Base-by-base conservation (phyloP, 768 basidiomycete genomes). In the Terana coerulea region DNA sequence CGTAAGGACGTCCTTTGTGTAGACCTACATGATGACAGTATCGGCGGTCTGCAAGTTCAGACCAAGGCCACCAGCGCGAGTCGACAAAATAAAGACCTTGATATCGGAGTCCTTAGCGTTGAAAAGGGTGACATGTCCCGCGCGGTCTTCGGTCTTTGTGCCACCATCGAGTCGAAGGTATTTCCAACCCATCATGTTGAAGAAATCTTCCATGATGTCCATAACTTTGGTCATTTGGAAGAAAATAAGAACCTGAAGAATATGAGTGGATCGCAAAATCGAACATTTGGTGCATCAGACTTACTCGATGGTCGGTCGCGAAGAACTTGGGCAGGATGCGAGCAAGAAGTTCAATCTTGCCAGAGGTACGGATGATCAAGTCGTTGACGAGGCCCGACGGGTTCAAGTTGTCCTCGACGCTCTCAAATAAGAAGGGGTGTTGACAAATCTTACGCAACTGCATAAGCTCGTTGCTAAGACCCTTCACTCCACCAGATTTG, bases 151-250 rank as follows among this genome's bases (percentile, higher is more conserved):
- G 4, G 94, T 93, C 71, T 95, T 95, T 19, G 94, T 98, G 11
- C 90, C 86, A 75, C 94, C 94, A 67, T 98, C 94, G n/a, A 98
- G 76, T 59, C 95, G 89, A 46, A 95, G 83, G 67, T 90, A 86
- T 60, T 89, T 86, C 80, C 81, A 91, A 3, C 80, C 79, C 80
- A 85, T 83, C 78, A 86, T 85, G 65, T 88, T 90, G 63, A 97
- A 70, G 63, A 94, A 98, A 62, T 98, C 95, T 61, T 92, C 91
- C 83, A 95, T 92, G 65, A 97, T 94, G 56, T 95, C 91, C 95
- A 98, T 97, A 61, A 98, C 92, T 64, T 93, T 91, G 14, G 95
- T 98, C 97, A 98, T 98, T 71, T 99, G 97, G 85, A 98, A 98
- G 83, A 99, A 98, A 61, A 99, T 98, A 51, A 99, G 83, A 40